A percentile compares a stretch with the other conserved stretches of the same genome.
Evolutionary conservation across 768 basidiomycete species (phyloP).

Genomic region (Rhodotorula paludigena): DNA sequence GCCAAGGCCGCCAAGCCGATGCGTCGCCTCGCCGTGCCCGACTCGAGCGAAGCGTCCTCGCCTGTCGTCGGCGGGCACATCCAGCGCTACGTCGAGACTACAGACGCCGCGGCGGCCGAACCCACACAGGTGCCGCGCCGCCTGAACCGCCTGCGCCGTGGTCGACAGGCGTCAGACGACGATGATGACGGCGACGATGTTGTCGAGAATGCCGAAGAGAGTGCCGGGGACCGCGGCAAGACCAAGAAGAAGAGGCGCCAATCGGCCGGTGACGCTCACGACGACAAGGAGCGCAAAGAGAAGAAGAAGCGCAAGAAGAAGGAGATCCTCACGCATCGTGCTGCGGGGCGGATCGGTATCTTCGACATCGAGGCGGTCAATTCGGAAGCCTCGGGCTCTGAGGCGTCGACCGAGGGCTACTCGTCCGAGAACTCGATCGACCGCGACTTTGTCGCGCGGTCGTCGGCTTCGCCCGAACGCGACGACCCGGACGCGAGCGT

Average conservation of each 20-base stretch:
- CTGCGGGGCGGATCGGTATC: conserved; percentile 18
- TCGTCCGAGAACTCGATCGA: conserved; percentile 34
- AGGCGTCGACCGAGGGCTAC: conserved; percentile 34
- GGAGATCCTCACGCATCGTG: conserved; percentile 28
- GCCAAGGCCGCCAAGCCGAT: conserved; percentile 12
- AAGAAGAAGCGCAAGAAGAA: conserved; percentile 17
- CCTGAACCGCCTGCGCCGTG: conserved; percentile 24
- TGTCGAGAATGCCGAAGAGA: neutral
- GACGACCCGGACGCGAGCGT: neutral
- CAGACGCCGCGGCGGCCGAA: neutral
- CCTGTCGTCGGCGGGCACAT: neutral
- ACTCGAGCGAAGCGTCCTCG: conserved; percentile 22
- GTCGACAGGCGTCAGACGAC: neutral
- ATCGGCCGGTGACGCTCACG: neutral
- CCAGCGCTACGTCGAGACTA: neutral
- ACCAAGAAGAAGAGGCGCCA: neutral
- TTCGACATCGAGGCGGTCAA: conserved; percentile 38
- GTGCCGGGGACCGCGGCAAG: neutral
- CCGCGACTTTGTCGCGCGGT: conserved; percentile 27
- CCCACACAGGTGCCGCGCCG: neutral
- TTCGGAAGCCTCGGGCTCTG: conserved; percentile 15
- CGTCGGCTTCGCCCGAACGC: neutral
- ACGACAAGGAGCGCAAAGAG: neutral
- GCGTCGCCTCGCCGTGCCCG: conserved; percentile 26
- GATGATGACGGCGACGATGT: neutral